These are phyloP conservation scores for Arthroderma uncinatum DNA, from an alignment of 2,329 filamentous ascomycete species.

Conservation along the genomic window DNA sequence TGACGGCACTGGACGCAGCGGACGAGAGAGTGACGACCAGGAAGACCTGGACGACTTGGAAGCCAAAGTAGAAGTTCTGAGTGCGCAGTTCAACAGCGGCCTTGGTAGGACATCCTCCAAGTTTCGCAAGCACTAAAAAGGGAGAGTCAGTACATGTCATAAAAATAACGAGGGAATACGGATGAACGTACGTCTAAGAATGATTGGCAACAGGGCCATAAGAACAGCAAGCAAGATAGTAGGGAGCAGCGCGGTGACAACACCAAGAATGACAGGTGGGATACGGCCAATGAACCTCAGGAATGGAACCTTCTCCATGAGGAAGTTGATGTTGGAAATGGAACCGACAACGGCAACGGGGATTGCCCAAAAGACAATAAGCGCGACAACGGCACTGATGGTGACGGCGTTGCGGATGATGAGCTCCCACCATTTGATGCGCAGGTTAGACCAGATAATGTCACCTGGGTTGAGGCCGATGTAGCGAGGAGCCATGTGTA, in stretches of 20 bases:
- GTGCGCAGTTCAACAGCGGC: conserved; percentile 77
- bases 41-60: conserved; percentile 74
- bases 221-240: conserved; percentile 66
- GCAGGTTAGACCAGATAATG: conserved; percentile 76
- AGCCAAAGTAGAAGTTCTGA: conserved; percentile 74
- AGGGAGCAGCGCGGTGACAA: conserved; percentile 76
- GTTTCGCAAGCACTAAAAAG: conserved; percentile 56
- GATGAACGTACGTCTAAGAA: conserved; percentile 56
- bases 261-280: conserved; percentile 60
- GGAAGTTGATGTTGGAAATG: conserved; percentile 69
- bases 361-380: conserved; percentile 80
- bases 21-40: conserved; percentile 74
- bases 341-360: conserved; percentile 69
- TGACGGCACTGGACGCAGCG: conserved; percentile 59
- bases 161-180: background rate
- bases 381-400: conserved; percentile 57
- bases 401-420: conserved; percentile 61
- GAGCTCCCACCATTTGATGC: conserved; percentile 76
- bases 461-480: conserved; percentile 72
- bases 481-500: conserved; percentile 77
- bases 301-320: conserved; percentile 54
- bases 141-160: background rate
- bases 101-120: conserved; percentile 67
- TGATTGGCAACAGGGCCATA: conserved; percentile 72
- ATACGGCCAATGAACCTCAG: conserved; percentile 62